These are phyloP conservation scores for Avena atlantica DNA, from an alignment of 176 grass and related monocot species.

Conservation along the genomic window DNA sequence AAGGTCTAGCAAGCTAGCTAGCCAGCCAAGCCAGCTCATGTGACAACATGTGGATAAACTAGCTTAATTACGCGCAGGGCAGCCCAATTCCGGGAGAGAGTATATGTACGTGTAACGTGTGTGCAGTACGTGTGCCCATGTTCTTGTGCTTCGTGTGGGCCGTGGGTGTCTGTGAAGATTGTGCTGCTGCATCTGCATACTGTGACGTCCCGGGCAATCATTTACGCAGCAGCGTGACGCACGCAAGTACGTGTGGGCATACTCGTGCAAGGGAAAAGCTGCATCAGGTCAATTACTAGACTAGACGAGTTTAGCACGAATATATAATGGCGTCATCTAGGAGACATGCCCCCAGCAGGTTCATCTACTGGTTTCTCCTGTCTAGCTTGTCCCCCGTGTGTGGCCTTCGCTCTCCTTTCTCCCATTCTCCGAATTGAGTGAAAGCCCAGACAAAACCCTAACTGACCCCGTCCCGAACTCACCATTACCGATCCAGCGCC, in stretches of 20 bases:
- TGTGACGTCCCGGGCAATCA: background rate
- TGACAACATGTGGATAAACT: conserved; percentile 8
- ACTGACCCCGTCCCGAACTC: conserved; percentile 9
- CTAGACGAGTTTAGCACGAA: background rate
- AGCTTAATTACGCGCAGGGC: background rate
- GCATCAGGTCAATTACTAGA: background rate
- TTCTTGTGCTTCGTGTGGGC: background rate
- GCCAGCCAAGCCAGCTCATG: conserved; percentile 29
- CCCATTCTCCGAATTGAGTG: conserved; percentile 29
- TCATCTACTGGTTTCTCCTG: background rate
- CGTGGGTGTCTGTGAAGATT: background rate
- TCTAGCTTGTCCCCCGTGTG: background rate
- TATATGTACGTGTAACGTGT: background rate
- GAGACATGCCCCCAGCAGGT: conserved; percentile 9
- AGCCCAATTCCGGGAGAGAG: background rate
- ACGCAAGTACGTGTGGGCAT: background rate
- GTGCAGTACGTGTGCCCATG: background rate
- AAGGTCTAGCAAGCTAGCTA: conserved; percentile 30
- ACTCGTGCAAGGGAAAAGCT: conserved; percentile 18
- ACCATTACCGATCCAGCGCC: background rate
- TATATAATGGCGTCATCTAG: conserved; percentile 10
- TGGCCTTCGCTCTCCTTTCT: background rate
- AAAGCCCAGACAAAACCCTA: conserved; percentile 57
- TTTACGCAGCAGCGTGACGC: background rate
- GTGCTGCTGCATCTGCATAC: background rate